Percentiles rank a stretch among this genome's conserved stretches.
Conservation (phyloP, 2,329 filamentous ascomycete species). For the Madurella mycetomatis region DNA sequence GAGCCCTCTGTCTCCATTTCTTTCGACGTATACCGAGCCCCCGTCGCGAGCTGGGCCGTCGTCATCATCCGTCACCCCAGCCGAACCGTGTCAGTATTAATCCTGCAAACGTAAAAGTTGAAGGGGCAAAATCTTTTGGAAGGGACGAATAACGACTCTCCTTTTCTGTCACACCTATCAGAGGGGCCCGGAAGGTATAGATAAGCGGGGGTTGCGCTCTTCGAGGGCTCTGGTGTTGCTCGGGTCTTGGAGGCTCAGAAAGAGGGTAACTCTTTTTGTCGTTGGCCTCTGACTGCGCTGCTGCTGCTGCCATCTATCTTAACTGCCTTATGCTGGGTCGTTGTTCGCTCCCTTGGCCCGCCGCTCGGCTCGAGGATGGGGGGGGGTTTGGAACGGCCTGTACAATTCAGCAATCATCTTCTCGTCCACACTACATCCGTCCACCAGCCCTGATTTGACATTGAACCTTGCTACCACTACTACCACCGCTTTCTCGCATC, state of each 20-base stretch:
- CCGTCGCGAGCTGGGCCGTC: slow-evolving; percentile 11
- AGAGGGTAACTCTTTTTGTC: neutral
- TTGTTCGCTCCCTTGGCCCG: slow-evolving; percentile 5
- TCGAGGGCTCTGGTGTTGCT: slow-evolving; percentile 12
- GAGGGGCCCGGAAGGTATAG: slow-evolving; percentile 22
- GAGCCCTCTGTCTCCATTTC: slow-evolving; percentile 17
- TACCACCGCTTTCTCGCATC: no score
- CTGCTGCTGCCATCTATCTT: slow-evolving; percentile 8
- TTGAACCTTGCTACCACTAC: no score
- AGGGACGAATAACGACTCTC: slow-evolving; percentile 27
- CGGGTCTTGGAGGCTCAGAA: neutral
- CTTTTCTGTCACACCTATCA: slow-evolving; percentile 20
- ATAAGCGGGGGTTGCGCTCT: slow-evolving; percentile 18
- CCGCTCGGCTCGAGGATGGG: neutral
- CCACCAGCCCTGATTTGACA: neutral
- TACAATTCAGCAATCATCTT: slow-evolving; percentile 12
- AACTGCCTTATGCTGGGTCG: neutral
- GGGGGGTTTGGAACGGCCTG: neutral
- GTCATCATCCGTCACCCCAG: slow-evolving; percentile 17
- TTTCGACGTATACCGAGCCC: slow-evolving; percentile 20
- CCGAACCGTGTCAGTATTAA: slow-evolving; percentile 24
- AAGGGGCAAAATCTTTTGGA: slow-evolving; percentile 15
- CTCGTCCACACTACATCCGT: neutral
- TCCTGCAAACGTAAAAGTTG: slow-evolving; percentile 19
- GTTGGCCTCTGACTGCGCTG: slow-evolving; percentile 2